These are phyloP conservation scores for Coniochaeta hoffmannii DNA, from an alignment of 2,329 filamentous ascomycete genomes.

Conservation along the genomic window DNA sequence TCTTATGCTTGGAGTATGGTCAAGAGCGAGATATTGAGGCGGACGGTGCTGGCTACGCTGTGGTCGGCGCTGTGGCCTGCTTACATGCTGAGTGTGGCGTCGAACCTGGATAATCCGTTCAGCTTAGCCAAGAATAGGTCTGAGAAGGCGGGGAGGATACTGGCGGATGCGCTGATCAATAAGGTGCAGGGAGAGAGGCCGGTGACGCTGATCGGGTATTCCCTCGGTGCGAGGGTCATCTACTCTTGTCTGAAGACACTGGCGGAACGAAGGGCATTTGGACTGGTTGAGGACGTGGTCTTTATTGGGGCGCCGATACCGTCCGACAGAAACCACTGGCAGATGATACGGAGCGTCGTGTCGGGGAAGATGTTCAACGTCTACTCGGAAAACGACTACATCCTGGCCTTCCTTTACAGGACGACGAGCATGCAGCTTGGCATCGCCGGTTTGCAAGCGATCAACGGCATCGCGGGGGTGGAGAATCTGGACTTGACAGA, in stretches of 20 bases:
- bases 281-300: constrained; percentile 75
- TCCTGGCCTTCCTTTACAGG: constrained; percentile 81
- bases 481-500: constrained; percentile 46
- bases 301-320: constrained; percentile 77
- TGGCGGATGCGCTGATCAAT: constrained; percentile 78
- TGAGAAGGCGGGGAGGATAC: constrained; percentile 70
- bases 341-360: constrained; percentile 68
- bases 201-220: constrained; percentile 75
- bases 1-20: constrained; percentile 70
- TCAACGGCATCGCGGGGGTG: constrained; percentile 60
- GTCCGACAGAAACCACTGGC: constrained; percentile 65
- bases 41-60: constrained; percentile 61
- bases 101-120: constrained; percentile 75
- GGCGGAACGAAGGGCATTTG: constrained; percentile 72
- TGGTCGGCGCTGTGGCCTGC: constrained; percentile 65
- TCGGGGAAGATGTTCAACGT: constrained; percentile 80
- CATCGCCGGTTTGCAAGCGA: constrained; percentile 72
- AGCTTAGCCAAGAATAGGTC: constrained; percentile 67
- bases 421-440: constrained; percentile 76
- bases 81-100: constrained; percentile 56
- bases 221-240: constrained; percentile 72
- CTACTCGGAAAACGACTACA: constrained; percentile 79
- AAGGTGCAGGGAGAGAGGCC: constrained; percentile 75
- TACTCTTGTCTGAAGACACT: constrained; percentile 73
- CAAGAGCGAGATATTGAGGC: constrained; percentile 66